A percentile compares a stretch with the other conserved stretches of the same genome.
Conservation (phyloP, 2,329 filamentous ascomycete genomes). For the Periconia sp. region DNA sequence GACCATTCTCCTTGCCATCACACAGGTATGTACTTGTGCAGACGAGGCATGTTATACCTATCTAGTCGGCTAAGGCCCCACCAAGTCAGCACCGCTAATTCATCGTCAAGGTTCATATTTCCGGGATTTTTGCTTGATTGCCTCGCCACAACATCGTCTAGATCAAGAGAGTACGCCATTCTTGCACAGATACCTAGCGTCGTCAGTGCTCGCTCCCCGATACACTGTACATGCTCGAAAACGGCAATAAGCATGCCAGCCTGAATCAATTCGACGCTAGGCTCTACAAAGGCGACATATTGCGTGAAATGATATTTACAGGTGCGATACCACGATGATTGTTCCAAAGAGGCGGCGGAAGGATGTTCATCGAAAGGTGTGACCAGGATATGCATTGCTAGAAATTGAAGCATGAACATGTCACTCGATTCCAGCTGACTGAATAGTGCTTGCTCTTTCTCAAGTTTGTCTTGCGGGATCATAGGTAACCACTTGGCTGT, state of each 20-base stretch:
- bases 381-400: slow-evolving; percentile 22
- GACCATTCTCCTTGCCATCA: too few species aligned
- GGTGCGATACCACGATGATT: slow-evolving; percentile 20
- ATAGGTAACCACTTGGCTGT: slow-evolving; percentile 21
- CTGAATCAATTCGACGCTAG: slow-evolving; percentile 17
- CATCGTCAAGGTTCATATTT: slow-evolving; percentile 9
- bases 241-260: slow-evolving; percentile 22
- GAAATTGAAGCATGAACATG: slow-evolving; percentile 12
- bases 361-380: slow-evolving; percentile 13
- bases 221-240: slow-evolving; percentile 20
- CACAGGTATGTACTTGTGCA: too few species aligned
- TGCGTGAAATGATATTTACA: slow-evolving; percentile 23
- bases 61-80: slow-evolving; percentile 10
- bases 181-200: slow-evolving; percentile 21
- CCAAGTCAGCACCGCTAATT: slow-evolving; percentile 16
- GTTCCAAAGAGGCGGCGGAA: background rate
- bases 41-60: slow-evolving; percentile 5
- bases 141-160: slow-evolving; percentile 13
- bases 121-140: slow-evolving; percentile 1
- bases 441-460: slow-evolving; percentile 7
- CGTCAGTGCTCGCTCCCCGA: slow-evolving; percentile 14
- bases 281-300: slow-evolving; percentile 13
- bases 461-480: slow-evolving; percentile 9
- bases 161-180: slow-evolving; percentile 13
- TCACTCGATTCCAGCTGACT: background rate